A percentile compares a stretch with the other conserved stretches of the same genome.
phyloP scores from a whole-genome alignment of 495 filamentous ascomycete genomes.

The Podospora anserina region DNA sequence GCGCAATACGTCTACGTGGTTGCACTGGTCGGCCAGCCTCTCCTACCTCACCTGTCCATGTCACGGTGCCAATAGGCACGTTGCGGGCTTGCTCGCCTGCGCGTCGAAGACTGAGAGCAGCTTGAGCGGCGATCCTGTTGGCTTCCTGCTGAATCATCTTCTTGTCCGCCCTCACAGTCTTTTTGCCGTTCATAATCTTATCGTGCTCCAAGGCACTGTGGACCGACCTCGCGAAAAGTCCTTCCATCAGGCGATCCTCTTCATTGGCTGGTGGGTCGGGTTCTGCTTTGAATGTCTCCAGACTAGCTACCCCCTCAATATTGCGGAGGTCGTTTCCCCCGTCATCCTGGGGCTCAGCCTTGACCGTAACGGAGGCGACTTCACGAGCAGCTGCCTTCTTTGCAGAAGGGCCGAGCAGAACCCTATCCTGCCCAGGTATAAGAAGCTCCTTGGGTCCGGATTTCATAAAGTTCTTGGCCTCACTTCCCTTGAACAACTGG shows the following conservation, averaged over 20 bases:
- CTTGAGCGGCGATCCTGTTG: slow-evolving; percentile 69
- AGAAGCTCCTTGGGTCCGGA: slow-evolving; percentile 37
- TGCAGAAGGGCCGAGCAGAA: neutral
- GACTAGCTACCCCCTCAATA: slow-evolving; percentile 40
- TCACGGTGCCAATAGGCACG: slow-evolving; percentile 78
- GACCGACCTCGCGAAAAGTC: slow-evolving; percentile 80
- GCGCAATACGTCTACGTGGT: slow-evolving; percentile 29
- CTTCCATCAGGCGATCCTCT: slow-evolving; percentile 73
- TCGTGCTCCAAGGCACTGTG: slow-evolving; percentile 87
- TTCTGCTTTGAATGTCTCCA: slow-evolving; percentile 31
- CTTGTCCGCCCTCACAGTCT: slow-evolving; percentile 61
- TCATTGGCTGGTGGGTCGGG: slow-evolving; percentile 31
- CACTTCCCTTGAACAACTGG: slow-evolving; percentile 76
- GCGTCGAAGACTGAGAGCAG: slow-evolving; percentile 67
- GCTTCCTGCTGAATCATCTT: slow-evolving; percentile 79
- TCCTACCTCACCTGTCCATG: slow-evolving; percentile 88
- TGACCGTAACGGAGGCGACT: neutral
- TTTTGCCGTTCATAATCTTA: slow-evolving; percentile 65
- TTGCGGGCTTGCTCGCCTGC: slow-evolving; percentile 67
- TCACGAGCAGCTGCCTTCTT: neutral
- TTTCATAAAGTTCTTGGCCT: slow-evolving; percentile 58
- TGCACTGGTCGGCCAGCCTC: slow-evolving; percentile 58
- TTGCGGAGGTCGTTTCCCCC: slow-evolving; percentile 30
- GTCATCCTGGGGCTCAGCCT: slow-evolving; percentile 32
- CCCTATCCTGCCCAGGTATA: slow-evolving; percentile 20